Evolutionary conservation across 2,329 filamentous ascomycete species (phyloP), one percentile per base, ranked within the genome.

Genomic region (Coniella lustricola): DNA sequence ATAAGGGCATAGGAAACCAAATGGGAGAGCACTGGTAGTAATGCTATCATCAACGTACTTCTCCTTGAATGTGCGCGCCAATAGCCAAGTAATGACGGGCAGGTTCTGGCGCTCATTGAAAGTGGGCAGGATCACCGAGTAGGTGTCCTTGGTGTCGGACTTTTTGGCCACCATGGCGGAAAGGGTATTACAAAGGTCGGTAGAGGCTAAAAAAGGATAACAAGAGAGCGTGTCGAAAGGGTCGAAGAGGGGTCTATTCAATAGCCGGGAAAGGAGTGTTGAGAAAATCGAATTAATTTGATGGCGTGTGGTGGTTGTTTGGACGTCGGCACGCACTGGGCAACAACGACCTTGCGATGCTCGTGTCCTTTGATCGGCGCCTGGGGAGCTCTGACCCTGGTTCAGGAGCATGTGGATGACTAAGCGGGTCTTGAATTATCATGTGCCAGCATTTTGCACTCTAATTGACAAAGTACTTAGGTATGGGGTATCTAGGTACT

Each of bases 41-140:
- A 9, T 40, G 13, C 17, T 4, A 21, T 9, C 13, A 10, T 7
- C 33, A 40, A 61, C 81, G 55, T 75, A 96, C 91, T 86, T 77
- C 67, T 95, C 82, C 44, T 84, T 88, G 68, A 97, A 97, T 55
- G 85, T 96, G 67, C 84, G 85, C 73, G 95, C 87, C 58, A 98
- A 79, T 67, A 98, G 75, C 88, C 90, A 97, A 62, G 85, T 81
- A 65, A 97, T 89, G 67, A 98, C 93, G 62, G 93, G 93, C 58
- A 98, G 82, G 73, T 98, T 98, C 68, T 83, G 84, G 65, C 93
- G 88, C 79, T 98, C 93, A 69, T 98, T 97, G 81, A 95, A 98
- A 54, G 93, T 98, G 50, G 93, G 93, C 56, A 98, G 82, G 64
- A 98, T 91, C 65, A 98, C 85, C 58, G 91, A 95, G 79, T 96